These are phyloP conservation scores for Metschnikowia sp. DNA, from an alignment of 805 yeast genomes.

Conservation along the genomic window DNA sequence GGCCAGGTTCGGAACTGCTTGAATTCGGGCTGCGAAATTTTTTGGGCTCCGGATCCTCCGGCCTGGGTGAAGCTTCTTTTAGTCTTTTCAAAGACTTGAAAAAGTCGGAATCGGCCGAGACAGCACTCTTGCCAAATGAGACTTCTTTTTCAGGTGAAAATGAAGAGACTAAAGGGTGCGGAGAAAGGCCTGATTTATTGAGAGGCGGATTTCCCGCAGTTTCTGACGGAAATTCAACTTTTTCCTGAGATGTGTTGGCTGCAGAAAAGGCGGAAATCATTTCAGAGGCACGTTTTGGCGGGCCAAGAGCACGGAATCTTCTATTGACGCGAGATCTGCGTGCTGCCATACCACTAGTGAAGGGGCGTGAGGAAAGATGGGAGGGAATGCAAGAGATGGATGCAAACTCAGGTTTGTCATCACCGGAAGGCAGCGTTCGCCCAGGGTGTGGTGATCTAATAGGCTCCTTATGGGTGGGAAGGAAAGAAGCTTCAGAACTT, in stretches of 20 bases:
- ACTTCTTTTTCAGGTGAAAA: neutral
- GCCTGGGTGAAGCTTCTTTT: conserved; percentile 9
- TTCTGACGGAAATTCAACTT: neutral
- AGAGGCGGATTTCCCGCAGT: neutral
- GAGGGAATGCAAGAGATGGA: neutral
- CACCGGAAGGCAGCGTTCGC: too few species aligned
- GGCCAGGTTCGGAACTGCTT: too few species aligned
- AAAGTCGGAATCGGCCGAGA: conserved; percentile 16
- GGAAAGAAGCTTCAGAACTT: too few species aligned
- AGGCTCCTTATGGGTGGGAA: too few species aligned
- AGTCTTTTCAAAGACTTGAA: conserved; percentile 17
- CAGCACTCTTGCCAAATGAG: neutral
- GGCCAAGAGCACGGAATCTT: conserved; percentile 41
- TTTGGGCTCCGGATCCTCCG: neutral
- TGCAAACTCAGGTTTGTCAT: too few species aligned
- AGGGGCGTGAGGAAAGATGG: conserved; percentile 1
- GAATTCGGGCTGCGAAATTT: too few species aligned
- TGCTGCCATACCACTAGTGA: conserved; percentile 12
- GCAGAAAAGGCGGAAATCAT: neutral
- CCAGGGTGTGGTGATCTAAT: too few species aligned
- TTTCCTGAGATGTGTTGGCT: neutral
- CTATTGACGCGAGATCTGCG: conserved; percentile 33
- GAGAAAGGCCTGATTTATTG: too few species aligned
- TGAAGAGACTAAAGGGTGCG: too few species aligned
- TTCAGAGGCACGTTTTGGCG: conserved; percentile 45